Evolutionary conservation across 1,139 yeast species (phyloP).

Genomic region (Hyphopichia fennica): DNA sequence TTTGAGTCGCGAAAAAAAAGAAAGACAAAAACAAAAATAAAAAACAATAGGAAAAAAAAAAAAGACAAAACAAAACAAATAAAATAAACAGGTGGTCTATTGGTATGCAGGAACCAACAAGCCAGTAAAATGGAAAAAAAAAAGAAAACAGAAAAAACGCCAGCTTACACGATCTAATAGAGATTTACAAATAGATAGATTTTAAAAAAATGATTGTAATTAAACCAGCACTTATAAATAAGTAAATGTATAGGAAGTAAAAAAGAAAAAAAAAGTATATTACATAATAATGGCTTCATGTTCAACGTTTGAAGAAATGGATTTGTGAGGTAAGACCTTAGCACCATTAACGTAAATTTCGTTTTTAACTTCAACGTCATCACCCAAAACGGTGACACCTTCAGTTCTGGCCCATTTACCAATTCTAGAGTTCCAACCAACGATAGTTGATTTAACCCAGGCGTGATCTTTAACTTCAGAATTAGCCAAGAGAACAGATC

Average conservation of each 20-base stretch:
- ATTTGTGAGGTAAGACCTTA: slow-evolving; percentile 97
- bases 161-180: too few relatives aligned
- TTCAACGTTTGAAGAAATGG: slow-evolving; percentile 95
- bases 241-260: neutral
- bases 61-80: too few relatives aligned
- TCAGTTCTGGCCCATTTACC: slow-evolving; percentile 99
- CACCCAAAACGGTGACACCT: slow-evolving; percentile 97
- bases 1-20: too few relatives aligned
- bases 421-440: slow-evolving; percentile 98
- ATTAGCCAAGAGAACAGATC: slow-evolving; percentile 90
- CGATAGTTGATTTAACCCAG: slow-evolving; percentile 95
- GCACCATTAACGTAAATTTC: slow-evolving; percentile 99
- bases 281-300: slow-evolving; percentile 89
- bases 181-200: too few relatives aligned
- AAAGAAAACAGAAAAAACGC: too few relatives aligned
- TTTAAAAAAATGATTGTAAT: too few relatives aligned
- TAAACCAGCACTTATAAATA: too few relatives aligned
- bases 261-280: neutral
- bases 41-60: too few relatives aligned
- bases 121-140: too few relatives aligned
- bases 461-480: slow-evolving; percentile 96
- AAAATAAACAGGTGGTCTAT: too few relatives aligned
- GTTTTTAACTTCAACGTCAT: slow-evolving; percentile 97
- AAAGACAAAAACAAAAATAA: too few relatives aligned
- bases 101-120: too few relatives aligned